Base-by-base conservation (phyloP, 495 filamentous ascomycete genomes). In the Chaetomium fimeti region DNA sequence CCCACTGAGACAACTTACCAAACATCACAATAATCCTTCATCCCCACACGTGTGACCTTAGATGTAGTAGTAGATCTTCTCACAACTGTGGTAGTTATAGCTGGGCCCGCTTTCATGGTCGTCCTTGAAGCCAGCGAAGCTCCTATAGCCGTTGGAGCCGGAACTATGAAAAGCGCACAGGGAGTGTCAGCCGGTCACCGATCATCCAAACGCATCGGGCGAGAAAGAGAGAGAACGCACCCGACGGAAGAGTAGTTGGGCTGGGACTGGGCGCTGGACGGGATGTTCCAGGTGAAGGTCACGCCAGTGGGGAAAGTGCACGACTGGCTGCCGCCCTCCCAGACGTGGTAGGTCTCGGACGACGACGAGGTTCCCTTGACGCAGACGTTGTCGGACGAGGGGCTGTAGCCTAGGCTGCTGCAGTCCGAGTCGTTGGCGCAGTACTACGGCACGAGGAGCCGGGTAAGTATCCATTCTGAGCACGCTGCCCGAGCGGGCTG, bases 211-310 rank as follows among this genome's bases (percentile, higher is more conserved):
- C 6, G 22, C 47, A 25, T 24, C 3, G 16, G 27, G 16, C 1
- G 1, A 6, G 5, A 27, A 60, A 16, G 49, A 43, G 13, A 18
- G 28, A 28, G 7, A 40, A 20, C 38, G 15, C 55, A 55, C 49
- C 49, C 69, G 67, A 66, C 55, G 25, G 13, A 24, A 1, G 36
- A 16, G 40, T 60, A 69, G 56, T 66, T 60, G 9, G 59, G 47
- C 36, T 42, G 43, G 1, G 55, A 42, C 29, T 66, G 67, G 25
- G 67, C 67, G 47, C 62, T 60, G 16, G 54, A 56, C 24, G 20
- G 28, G 48, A 69, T 65, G 28, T 66, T 66, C 66, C 66, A 68
- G 40, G 25, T 24, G 49, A 68, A 68, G 16, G 53, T 63, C 9
- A 60, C 53, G 29, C 63, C 66, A 0, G 29, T 57, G 9, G 60